Evolutionary conservation across 169 alveolate genomes (phyloP).

Genomic region (Cryptosporidium sp.): DNA sequence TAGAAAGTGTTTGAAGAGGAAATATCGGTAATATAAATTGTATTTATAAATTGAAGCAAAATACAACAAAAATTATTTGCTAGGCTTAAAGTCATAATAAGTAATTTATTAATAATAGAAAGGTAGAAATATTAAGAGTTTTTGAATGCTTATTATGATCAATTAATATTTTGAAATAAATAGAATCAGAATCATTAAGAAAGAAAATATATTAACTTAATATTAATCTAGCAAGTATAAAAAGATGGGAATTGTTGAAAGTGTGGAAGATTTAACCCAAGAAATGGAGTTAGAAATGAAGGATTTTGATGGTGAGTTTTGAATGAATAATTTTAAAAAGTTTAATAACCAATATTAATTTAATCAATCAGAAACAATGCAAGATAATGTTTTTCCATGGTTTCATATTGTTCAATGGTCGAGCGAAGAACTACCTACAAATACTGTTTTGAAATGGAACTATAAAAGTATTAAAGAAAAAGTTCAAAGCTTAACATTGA

Average conservation of each 20-base stretch:
- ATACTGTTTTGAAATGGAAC: slow-evolving; percentile 77
- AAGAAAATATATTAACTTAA: no score
- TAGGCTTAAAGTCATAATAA: neutral
- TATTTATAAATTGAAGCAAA: neutral
- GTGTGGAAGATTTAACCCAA: slow-evolving; percentile 61
- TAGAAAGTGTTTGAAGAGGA: no score
- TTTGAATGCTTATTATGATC: neutral
- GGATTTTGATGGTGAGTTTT: slow-evolving; percentile 63
- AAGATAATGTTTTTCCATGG: slow-evolving; percentile 79
- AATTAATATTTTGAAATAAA: no score
- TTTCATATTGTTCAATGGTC: slow-evolving; percentile 79
- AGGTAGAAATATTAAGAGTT: neutral
- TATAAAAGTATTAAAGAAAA: slow-evolving; percentile 63
- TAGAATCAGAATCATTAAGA: no score
- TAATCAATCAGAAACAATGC: slow-evolving; percentile 51
- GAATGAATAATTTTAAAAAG: no score
- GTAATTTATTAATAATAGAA: no score
- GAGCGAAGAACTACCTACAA: slow-evolving; percentile 73
- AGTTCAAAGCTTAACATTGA: slow-evolving; percentile 49
- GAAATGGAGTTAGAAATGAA: slow-evolving; percentile 56
- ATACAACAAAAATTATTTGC: neutral
- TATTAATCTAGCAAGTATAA: neutral
- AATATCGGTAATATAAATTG: no score
- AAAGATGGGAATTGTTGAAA: slow-evolving; percentile 61
- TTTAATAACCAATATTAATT: neutral